Evolutionary conservation across 805 yeast genomes (phyloP).

Genomic region (Ogataea allantospora): DNA sequence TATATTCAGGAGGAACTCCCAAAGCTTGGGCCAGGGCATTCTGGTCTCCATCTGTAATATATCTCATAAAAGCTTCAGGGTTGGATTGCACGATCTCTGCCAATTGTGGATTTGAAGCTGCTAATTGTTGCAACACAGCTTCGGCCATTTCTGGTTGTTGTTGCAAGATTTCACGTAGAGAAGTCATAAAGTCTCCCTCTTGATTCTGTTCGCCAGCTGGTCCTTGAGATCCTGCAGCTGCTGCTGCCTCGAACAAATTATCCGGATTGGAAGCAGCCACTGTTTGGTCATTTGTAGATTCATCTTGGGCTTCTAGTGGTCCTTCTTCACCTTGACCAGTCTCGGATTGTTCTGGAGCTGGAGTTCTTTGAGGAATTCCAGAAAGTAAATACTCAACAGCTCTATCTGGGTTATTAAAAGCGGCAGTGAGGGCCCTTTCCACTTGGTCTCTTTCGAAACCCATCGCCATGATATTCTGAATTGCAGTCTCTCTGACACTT

Average conservation of each 20-base stretch:
- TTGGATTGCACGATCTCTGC: constrained; percentile 76
- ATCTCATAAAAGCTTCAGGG: constrained; percentile 85
- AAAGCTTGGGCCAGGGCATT: constrained; percentile 47
- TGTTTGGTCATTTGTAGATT: constrained; percentile 18
- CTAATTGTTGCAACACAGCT: constrained; percentile 76
- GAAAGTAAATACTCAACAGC: constrained; percentile 93
- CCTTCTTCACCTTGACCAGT: constrained; percentile 16
- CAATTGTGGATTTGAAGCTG: constrained; percentile 78
- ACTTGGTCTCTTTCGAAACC: constrained; percentile 89
- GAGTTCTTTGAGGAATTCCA: constrained; percentile 69
- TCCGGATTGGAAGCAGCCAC: constrained; percentile 38
- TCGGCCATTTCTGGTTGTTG: constrained; percentile 88
- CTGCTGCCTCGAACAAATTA: constrained; percentile 52
- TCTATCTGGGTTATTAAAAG: constrained; percentile 95
- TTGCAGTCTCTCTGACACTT: constrained; percentile 70
- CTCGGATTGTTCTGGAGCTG: constrained; percentile 8
- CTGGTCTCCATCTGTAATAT: constrained; percentile 63
- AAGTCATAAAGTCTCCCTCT: constrained; percentile 43
- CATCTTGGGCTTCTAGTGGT: constrained; percentile 24
- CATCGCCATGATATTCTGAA: constrained; percentile 88
- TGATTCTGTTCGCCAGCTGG: constrained; percentile 31
- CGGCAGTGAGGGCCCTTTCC: constrained; percentile 88
- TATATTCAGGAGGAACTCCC: constrained; percentile 39
- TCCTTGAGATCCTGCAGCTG: constrained; percentile 32
- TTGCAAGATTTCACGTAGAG: constrained; percentile 73